Base-by-base conservation (phyloP, 768 basidiomycete species). In the Leccinum fibrillosum region DNA sequence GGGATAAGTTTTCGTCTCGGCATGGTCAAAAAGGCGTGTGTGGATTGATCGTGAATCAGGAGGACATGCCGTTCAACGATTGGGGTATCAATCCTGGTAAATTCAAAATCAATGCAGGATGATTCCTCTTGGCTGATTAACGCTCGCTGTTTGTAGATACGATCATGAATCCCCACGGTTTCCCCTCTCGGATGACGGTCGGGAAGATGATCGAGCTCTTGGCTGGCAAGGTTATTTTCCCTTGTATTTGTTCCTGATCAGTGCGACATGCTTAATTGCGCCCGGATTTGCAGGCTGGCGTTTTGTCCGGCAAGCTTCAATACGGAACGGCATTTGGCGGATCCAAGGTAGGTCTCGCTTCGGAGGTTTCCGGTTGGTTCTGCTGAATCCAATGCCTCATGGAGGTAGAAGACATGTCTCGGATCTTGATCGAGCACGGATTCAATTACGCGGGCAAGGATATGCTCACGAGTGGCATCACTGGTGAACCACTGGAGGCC, bases 91-190 rank as follows among this genome's bases (percentile, higher is more conserved):
- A 83, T 67, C 95, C 93, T 50, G 92, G 92, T 90, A 7, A 49
- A 11, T 1, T 1, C 47, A 49, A 49, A 49, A n/a, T 25, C n/a
- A 37, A 47, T 25, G 12, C 8, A 32, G 57, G 9, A 47, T 51
- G 51, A 34, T 32, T 17, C 45, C 47, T 73, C 51, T 49, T 25
- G 39, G 26, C 64, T 49, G 48, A 49, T 25, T 65, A 52, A 57
- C 45, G 56, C 30, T 53, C 23, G n/a, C 39, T 5, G 23, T 28
- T 28, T n/a, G 23, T 75, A 89, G 96, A 99, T 74, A 93, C 95
- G 17, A 97, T 99, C 77, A 98, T 99, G 96, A 99, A 99, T 72
- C 97, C 97, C 3, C 97, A 99, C 75, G 97, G 97, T 68, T 98
- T 99, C 81, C 97, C 97, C 5, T 96, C 93, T 57, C 91, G 96